A percentile compares a stretch with the other conserved stretches of the same genome.
phyloP scores from a whole-genome alignment of 108 stramenopile genomes.

The Pseudonitzschia pungens region DNA sequence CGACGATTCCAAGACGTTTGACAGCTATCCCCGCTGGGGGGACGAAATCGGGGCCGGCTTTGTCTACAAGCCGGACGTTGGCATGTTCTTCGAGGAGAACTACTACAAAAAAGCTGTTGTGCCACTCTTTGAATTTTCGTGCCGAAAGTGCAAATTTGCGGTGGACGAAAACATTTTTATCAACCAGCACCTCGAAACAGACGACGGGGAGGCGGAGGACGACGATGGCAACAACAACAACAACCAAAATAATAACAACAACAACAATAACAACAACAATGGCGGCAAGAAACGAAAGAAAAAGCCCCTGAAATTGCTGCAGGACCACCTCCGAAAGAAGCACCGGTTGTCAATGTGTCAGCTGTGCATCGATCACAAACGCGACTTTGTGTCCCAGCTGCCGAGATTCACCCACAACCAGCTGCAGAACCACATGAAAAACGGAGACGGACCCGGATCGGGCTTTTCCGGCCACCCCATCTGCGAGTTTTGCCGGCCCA shows the following conservation, averaged over 20 bases:
- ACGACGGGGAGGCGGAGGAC: too few relatives aligned
- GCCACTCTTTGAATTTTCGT: slow-evolving; percentile 66
- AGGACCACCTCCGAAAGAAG: slow-evolving; percentile 65
- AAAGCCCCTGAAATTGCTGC: slow-evolving; percentile 44
- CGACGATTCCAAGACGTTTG: slow-evolving; percentile 37
- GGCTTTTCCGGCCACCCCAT: slow-evolving; percentile 82
- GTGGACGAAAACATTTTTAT: slow-evolving; percentile 4
- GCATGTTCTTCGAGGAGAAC: slow-evolving; percentile 70
- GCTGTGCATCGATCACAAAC: slow-evolving; percentile 75
- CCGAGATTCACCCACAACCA: slow-evolving; percentile 63
- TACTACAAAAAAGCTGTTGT: slow-evolving; percentile 57
- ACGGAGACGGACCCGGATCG: slow-evolving; percentile 64
- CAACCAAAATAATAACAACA: too few relatives aligned
- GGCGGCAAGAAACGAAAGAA: slow-evolving; percentile 22
- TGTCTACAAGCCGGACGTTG: slow-evolving; percentile 62
- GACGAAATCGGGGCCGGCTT: slow-evolving; percentile 56
- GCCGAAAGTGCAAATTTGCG: slow-evolving; percentile 49
- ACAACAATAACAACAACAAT: slow-evolving; percentile 21
- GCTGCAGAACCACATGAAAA: slow-evolving; percentile 62
- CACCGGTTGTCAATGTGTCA: slow-evolving; percentile 74
- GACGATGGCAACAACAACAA: too few relatives aligned
- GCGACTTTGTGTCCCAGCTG: slow-evolving; percentile 74
- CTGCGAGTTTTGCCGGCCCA: slow-evolving; percentile 85
- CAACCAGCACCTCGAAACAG: neutral
- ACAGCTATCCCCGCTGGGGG: slow-evolving; percentile 74